Evolutionary conservation across 2,329 filamentous ascomycete genomes (phyloP), one percentile per base, ranked within the genome.

Genomic region (Fusarium fracticaudum): DNA sequence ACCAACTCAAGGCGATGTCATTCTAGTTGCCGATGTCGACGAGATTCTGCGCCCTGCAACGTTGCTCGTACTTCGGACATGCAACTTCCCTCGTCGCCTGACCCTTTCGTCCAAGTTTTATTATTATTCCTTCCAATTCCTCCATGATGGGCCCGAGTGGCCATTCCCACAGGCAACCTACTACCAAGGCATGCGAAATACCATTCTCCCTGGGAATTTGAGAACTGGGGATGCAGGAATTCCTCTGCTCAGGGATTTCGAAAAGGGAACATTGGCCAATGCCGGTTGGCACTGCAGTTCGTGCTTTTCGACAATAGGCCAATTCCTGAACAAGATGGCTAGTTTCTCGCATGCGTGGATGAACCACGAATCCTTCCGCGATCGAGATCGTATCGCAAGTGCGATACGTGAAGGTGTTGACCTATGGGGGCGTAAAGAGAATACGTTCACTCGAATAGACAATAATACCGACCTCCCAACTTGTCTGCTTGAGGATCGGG

Each of bases 241-340:
- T 9, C 81, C 81, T 47, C 77, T 84, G 4, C 69, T 83, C 3
- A 81, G 84, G 38, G 80, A 80, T 41, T 80, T 81, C 47, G 85
- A 89, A 69, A 84, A 84, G 71, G 84, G 81, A 13, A 82, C 84
- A 11, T 70, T 90, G 40, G 79, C 79, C 75, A 86, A 89, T 73
- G 87, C 88, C 1, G 86, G 82, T 1, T 92, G 90, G 90, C 89
- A 91, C 79, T 92, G 90, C 83, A 90, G 87, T 58, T 88, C 84
- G 63, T 91, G 90, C 81, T 91, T 91, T 77, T 81, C 84, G 24
- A 91, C 87, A 1, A 80, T 91, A 22, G 83, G 83, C 8, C 86
- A 90, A 77, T 83, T 91, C 73, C 80, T 88, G 51, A 85, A 84
- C 72, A 91, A 91, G 79, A 85, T 91, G 82, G 81, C 84, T 15